Evolutionary conservation across 352 stramenopile genomes (phyloP), one percentile per base, ranked within the genome.

Genomic region (Pythium pyrilobum): DNA sequence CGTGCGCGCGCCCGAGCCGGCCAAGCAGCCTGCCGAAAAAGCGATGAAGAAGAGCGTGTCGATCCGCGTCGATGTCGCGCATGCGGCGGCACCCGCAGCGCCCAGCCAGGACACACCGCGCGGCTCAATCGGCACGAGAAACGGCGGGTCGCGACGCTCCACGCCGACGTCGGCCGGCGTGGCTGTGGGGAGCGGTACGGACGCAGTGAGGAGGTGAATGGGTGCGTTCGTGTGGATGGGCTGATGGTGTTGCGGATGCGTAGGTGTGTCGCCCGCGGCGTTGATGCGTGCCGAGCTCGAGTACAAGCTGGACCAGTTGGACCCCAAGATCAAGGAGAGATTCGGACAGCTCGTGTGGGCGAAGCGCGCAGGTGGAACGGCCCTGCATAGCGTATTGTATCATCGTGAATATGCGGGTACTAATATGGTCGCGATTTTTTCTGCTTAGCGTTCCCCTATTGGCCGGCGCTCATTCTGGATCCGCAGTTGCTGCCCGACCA

Each of bases 381-480:
- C 5, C 5, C 13, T 41, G 36, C 8, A 21, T 41, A 34, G 29
- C 29, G n/a, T n/a, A n/a, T n/a, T 34, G 29, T 34, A 34, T 34
- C n/a, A n/a, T n/a, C n/a, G n/a, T n/a, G n/a, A n/a, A n/a, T n/a
- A n/a, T n/a, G n/a, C n/a, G n/a, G 7, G 18, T 25, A 18, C 13
- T 45, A n/a, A 47, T 20, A 18, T 13, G 5, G 9, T 10, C 37
- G 39, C 8, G 12, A 21, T 9, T 23, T 21, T 38, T 37, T 8
- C 16, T 46, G 29, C 24, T 6, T 29, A 61, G 53, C 20, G 2
- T 61, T 61, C 21, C 53, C 53, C 0, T 61, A 27, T 25, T 61
- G 53, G 53, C 53, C 53, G 5, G 53, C 43, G 6, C 34, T 61
- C 20, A 54, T 61, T 16, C 29, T 61, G 23, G 53, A 61, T 34